A percentile compares a stretch with the other conserved stretches of the same genome.
Conservation (phyloP, 345 rosid species). For the Bruguiera parviflora region DNA sequence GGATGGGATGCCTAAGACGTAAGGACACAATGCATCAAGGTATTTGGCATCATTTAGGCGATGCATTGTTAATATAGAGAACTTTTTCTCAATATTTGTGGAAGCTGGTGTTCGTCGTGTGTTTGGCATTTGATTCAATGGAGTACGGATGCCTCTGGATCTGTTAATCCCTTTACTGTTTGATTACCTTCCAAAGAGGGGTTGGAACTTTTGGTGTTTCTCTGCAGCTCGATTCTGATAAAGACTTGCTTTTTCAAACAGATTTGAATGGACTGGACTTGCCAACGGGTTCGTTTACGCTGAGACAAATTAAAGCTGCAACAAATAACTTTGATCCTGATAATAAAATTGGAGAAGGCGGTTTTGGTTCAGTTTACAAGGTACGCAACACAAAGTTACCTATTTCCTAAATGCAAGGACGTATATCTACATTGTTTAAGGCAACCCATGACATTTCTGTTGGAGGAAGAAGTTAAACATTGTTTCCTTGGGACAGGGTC, state of each 20-base stretch:
- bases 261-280: conserved; percentile 16
- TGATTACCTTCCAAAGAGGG: too few relatives aligned
- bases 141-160: too few relatives aligned
- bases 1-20: too few relatives aligned
- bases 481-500: conserved; percentile 8
- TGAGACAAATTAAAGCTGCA: conserved; percentile 19
- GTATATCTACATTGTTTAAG: neutral
- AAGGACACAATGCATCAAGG: too few relatives aligned
- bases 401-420: neutral
- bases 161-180: too few relatives aligned
- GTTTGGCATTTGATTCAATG: too few relatives aligned
- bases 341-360: conserved; percentile 40
- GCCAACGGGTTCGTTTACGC: conserved; percentile 15
- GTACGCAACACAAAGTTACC: conserved; percentile 4
- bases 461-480: neutral
- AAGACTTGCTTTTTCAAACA: too few relatives aligned
- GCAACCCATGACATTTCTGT: neutral
- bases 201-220: too few relatives aligned
- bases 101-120: too few relatives aligned
- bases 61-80: too few relatives aligned
- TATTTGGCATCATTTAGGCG: neutral
- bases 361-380: conserved; percentile 37
- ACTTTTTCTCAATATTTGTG: too few relatives aligned
- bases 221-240: too few relatives aligned
- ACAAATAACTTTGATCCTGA: conserved; percentile 29